Percentiles rank a stretch among this genome's conserved stretches.
These are phyloP conservation scores for Coemansia sp. DNA, from an alignment of 192 early-diverging fungal genomes.

Conservation along the genomic window DNA sequence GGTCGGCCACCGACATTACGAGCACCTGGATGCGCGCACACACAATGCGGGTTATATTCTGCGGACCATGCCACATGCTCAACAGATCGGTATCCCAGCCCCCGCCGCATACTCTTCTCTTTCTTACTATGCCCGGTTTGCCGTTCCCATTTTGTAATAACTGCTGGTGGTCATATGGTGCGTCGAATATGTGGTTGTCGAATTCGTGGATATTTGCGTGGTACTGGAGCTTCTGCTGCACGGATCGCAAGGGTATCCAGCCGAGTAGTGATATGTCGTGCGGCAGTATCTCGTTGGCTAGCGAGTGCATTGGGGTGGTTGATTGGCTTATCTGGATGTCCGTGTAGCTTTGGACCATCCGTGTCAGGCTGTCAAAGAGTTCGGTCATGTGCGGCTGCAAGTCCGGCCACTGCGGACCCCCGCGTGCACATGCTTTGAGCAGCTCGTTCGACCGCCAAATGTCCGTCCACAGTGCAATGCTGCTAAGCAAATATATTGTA, in stretches of 20 bases:
- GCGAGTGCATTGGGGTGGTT: not conserved
- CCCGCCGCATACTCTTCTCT: no score
- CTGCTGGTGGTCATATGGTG: not conserved
- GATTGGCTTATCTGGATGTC: not conserved
- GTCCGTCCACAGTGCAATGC: slow-evolving; percentile 40
- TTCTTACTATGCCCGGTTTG: no score
- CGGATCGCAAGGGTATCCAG: slow-evolving; percentile 24
- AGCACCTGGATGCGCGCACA: slow-evolving; percentile 15
- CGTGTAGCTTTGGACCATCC: slow-evolving; percentile 4
- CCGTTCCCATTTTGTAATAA: not conserved
- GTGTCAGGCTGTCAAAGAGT: slow-evolving; percentile 10
- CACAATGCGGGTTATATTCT: slow-evolving; percentile 2
- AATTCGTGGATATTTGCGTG: not conserved
- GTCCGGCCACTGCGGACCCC: not conserved
- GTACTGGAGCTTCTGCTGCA: slow-evolving; percentile 26
- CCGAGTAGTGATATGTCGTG: slow-evolving; percentile 40
- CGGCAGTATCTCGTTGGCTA: slow-evolving; percentile 26
- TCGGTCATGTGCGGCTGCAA: not conserved
- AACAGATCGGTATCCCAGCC: not conserved
- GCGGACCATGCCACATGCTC: slow-evolving; percentile 6
- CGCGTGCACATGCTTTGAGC: not conserved
- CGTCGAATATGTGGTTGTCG: not conserved
- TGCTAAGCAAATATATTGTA: slow-evolving; percentile 20
- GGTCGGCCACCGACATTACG: not conserved
- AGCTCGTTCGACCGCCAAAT: slow-evolving; percentile 33